Evolutionary conservation across 345 rosid genomes (phyloP).

Genomic region (Acer yangbiense): DNA sequence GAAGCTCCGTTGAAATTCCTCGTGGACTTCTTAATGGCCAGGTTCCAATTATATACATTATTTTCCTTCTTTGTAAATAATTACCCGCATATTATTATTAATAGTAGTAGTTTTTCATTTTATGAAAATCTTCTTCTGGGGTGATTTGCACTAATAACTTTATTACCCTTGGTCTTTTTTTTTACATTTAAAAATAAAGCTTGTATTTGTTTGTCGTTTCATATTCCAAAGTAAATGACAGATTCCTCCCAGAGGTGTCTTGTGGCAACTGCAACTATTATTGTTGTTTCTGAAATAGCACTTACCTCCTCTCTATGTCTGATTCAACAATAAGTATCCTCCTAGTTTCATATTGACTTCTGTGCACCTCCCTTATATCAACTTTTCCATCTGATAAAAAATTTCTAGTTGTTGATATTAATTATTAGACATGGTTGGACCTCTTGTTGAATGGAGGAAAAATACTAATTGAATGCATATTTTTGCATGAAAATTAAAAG

Average conservation of each 20-base stretch:
- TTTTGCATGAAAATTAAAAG: not conserved
- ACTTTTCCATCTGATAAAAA: not conserved
- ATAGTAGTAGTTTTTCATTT: not conserved
- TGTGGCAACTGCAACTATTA: not conserved
- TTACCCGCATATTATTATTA: not conserved
- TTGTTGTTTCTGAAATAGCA: not conserved
- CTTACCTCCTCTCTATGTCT: not conserved
- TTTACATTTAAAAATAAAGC: not conserved
- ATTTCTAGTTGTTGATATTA: not conserved
- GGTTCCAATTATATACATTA: slow-evolving; percentile 36
- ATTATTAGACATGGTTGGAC: not conserved
- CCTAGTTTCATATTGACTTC: slow-evolving; percentile 3
- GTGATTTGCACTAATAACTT: not conserved
- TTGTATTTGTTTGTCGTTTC: not conserved
- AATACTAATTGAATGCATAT: not conserved
- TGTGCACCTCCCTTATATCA: not conserved
- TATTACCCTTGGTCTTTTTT: not conserved
- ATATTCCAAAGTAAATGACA: not conserved
- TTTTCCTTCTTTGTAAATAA: not conserved
- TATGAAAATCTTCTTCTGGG: not conserved
- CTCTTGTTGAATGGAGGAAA: not conserved
- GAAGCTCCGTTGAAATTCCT: slow-evolving; percentile 88
- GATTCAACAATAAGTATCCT: slow-evolving; percentile 10
- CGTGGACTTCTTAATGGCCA: slow-evolving; percentile 69
- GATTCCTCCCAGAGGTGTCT: not conserved